phyloP scores from a whole-genome alignment of 495 filamentous ascomycete genomes.

The Aspergillus bertholletiae region DNA sequence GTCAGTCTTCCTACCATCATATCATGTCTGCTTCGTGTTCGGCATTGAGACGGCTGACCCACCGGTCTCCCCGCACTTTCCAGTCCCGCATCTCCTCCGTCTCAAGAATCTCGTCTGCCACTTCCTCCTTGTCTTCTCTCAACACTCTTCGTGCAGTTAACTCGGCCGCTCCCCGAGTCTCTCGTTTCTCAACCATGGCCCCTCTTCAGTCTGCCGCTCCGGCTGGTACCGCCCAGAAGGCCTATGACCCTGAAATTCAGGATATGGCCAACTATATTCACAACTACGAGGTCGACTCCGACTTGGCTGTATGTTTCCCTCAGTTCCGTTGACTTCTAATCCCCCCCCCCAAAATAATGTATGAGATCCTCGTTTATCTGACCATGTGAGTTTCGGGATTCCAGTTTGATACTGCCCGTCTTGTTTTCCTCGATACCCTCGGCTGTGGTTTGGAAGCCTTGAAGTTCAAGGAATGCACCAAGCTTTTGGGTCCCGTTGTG shows the following conservation, averaged over 20 bases:
- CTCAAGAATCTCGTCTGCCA: conserved; percentile 32
- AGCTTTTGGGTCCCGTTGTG: conserved; percentile 92
- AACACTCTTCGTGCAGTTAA: conserved; percentile 15
- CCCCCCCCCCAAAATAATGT: too few relatives aligned
- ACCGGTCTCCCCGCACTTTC: conserved; percentile 48
- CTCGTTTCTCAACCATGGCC: conserved; percentile 48
- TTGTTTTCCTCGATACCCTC: conserved; percentile 90
- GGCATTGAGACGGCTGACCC: conserved; percentile 46
- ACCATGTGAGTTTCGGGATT: neutral
- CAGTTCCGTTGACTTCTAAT: neutral
- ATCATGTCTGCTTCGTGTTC: conserved; percentile 30
- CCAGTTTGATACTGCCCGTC: conserved; percentile 88
- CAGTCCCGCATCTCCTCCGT: conserved; percentile 37
- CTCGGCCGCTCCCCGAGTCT: conserved; percentile 20
- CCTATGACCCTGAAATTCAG: conserved; percentile 86
- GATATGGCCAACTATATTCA: conserved; percentile 94
- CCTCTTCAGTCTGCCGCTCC: conserved; percentile 40
- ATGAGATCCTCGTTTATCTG: neutral
- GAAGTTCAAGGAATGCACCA: conserved; percentile 91
- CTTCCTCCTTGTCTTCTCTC: conserved; percentile 19
- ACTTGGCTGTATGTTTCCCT: conserved; percentile 74
- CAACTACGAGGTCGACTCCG: conserved; percentile 84
- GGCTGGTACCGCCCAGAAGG: conserved; percentile 35
- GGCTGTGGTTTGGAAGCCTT: conserved; percentile 95
- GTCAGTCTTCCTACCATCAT: conserved; percentile 13